Evolutionary conservation across 2,329 filamentous ascomycete genomes (phyloP).

Genomic region (Claviceps sp.): DNA sequence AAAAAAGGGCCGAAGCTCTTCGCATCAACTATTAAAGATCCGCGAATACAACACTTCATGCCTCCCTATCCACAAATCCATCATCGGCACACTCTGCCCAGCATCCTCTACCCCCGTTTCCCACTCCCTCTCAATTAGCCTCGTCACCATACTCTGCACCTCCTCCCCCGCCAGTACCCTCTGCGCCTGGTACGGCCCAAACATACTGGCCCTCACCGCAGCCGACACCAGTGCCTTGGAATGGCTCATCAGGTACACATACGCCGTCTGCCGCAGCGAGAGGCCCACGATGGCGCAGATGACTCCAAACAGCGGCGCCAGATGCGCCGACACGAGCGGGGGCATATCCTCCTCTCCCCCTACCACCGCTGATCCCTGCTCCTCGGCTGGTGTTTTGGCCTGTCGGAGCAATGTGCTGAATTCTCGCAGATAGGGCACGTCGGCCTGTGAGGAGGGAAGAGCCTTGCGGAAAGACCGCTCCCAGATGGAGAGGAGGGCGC

Average conservation of each 20-base stretch:
- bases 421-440: conserved; percentile 18
- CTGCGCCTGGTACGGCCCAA: conserved; percentile 73
- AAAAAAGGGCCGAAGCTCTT: no score
- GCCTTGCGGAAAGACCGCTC: conserved; percentile 49
- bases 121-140: conserved; percentile 48
- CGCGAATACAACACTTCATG: conserved; percentile 75
- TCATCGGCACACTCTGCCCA: conserved; percentile 59
- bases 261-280: conserved; percentile 48
- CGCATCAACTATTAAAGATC: conserved; percentile 64
- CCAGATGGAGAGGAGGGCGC: conserved; percentile 64
- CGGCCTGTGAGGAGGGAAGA: conserved; percentile 13
- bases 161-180: conserved; percentile 49
- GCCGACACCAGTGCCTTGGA: conserved; percentile 65
- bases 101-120: conserved; percentile 47
- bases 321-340: conserved; percentile 42
- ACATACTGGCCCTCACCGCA: conserved; percentile 61
- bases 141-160: conserved; percentile 43
- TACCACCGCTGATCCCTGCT: conserved; percentile 4
- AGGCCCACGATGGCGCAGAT: conserved; percentile 51
- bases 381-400: background rate
- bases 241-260: conserved; percentile 65
- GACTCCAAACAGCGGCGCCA: conserved; percentile 58
- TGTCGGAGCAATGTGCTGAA: conserved; percentile 24
- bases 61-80: conserved; percentile 73
- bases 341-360: conserved; percentile 20